Percentiles rank a stretch among this genome's conserved stretches.
These are phyloP conservation scores for Mortierella polycephala DNA, from an alignment of 371 early-diverging fungal genomes.

Conservation along the genomic window DNA sequence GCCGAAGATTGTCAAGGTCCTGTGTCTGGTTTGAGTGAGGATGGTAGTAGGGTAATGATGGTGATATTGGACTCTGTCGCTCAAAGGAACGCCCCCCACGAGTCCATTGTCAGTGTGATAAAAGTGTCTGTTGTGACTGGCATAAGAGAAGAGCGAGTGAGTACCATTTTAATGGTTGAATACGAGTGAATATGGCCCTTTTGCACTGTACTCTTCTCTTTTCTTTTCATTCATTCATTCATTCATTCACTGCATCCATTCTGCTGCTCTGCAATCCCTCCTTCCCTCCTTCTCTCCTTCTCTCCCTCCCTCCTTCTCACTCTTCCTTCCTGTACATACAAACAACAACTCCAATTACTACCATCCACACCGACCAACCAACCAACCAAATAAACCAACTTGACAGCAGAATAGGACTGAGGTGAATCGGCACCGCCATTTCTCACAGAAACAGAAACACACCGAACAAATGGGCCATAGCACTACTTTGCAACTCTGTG, in stretches of 20 bases:
- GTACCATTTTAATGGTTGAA: no score
- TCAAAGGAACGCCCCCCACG: no score
- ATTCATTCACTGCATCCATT: no score
- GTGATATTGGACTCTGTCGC: no score
- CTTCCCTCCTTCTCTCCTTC: not conserved
- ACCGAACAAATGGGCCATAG: conserved; percentile 15
- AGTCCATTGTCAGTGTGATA: no score
- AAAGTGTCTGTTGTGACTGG: no score
- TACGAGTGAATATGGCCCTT: no score
- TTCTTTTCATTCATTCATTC: no score
- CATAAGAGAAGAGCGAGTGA: no score
- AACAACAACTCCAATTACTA: not conserved
- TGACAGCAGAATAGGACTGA: not conserved
- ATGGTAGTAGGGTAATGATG: not conserved
- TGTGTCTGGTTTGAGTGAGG: conserved; percentile 29
- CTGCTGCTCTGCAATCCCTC: not conserved
- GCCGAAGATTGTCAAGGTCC: conserved; percentile 28
- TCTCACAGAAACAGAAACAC: not conserved
- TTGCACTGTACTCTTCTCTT: no score
- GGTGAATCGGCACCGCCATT: not conserved
- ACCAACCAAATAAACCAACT: not conserved
- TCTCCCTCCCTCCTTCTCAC: not conserved
- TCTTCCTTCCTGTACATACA: not conserved
- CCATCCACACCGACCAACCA: not conserved
- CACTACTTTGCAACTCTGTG: conserved; percentile 14